Evolutionary conservation across 2,329 filamentous ascomycete genomes (phyloP).

Genomic region (Ophiostoma sp.): DNA sequence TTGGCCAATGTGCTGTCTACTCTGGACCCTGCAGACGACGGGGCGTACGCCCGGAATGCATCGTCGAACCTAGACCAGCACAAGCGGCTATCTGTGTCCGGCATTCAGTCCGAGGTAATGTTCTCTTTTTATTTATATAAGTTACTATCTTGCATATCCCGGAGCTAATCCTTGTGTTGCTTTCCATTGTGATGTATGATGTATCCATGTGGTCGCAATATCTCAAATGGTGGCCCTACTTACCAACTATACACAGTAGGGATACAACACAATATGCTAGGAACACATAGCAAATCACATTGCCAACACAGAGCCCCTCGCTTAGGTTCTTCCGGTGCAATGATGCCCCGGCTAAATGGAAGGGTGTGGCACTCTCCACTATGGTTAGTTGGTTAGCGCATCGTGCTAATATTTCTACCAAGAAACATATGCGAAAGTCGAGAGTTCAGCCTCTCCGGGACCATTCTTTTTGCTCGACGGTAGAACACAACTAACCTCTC

Average conservation of each 20-base stretch:
- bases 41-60: neutral
- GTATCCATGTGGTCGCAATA: too few relatives aligned
- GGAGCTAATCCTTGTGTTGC: too few relatives aligned
- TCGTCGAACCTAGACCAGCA: neutral
- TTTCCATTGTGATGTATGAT: too few relatives aligned
- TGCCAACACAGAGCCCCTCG: neutral
- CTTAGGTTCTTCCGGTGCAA: neutral
- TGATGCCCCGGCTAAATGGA: neutral
- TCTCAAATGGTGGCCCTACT: too few relatives aligned
- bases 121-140: neutral
- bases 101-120: neutral
- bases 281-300: neutral
- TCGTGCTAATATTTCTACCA: too few relatives aligned
- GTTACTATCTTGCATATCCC: too few relatives aligned
- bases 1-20: neutral
- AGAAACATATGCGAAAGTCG: too few relatives aligned
- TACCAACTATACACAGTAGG: too few relatives aligned
- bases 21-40: conserved; percentile 2
- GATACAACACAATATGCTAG: neutral
- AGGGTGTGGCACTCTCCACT: neutral
- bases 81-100: neutral
- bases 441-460: too few relatives aligned
- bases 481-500: neutral
- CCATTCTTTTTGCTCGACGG: too few relatives aligned
- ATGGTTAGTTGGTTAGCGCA: neutral